phyloP scores from a whole-genome alignment of 768 basidiomycete species.

The Leucogyrophana mollusca region DNA sequence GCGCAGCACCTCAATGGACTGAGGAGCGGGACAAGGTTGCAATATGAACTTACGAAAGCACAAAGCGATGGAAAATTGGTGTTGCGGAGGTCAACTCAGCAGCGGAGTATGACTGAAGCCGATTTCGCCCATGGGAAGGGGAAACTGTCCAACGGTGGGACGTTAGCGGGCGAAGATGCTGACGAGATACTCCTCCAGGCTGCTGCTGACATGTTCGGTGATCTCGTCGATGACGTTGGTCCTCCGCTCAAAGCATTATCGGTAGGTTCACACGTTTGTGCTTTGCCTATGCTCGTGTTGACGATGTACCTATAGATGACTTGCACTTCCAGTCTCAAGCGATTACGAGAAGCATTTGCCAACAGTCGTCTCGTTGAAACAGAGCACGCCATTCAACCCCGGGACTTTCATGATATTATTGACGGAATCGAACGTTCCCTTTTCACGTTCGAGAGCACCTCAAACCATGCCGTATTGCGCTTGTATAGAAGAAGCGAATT shows the following conservation, averaged over 20 bases:
- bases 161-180: constrained; percentile 42
- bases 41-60: constrained; percentile 77
- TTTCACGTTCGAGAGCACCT: constrained; percentile 75
- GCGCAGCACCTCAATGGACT: constrained; percentile 94
- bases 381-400: constrained; percentile 40
- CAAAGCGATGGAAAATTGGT: constrained; percentile 43
- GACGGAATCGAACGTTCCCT: constrained; percentile 69
- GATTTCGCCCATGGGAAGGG: constrained; percentile 12
- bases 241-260: constrained; percentile 74
- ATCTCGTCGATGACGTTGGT: constrained; percentile 75
- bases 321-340: constrained; percentile 58
- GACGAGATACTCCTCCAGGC: constrained; percentile 37
- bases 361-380: constrained; percentile 31
- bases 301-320: constrained; percentile 44
- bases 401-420: constrained; percentile 65
- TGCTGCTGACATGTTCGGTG: constrained; percentile 74
- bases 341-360: constrained; percentile 66
- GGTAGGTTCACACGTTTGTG: constrained; percentile 39
- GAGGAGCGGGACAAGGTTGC: constrained; percentile 78
- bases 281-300: background rate
- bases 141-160: constrained; percentile 28
- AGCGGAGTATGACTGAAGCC: constrained; percentile 7
- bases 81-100: constrained; percentile 18
- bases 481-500: constrained; percentile 59
- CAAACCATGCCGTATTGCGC: constrained; percentile 79